Base-by-base conservation (phyloP, 2,329 filamentous ascomycete species). In the Chrysosporium keratinophilum region DNA sequence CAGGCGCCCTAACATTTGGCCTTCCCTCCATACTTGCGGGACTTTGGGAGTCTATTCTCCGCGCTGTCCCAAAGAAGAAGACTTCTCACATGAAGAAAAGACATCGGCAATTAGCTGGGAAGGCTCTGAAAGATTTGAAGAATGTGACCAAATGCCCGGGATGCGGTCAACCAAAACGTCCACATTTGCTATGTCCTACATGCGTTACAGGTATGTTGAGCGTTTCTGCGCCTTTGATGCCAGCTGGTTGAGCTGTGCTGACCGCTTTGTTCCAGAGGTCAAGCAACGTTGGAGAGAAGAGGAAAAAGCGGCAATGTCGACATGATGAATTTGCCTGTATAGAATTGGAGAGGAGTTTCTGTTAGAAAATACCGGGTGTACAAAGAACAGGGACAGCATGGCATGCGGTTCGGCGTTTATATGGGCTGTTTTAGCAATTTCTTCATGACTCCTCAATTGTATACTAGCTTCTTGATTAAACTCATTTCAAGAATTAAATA, bases 41-140 rank as follows among this genome's bases (percentile, higher is more conserved):
- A 58, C 83, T 98, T 64, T 97, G 91, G 91, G 91, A 96, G 62
- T 89, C 87, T 5, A 80, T 98, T 44, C 77, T 98, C 61, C 84
- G 84, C 60, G 93, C 93, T 1, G 93, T 97, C 14, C 93, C 93
- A 4, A 98, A 98, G 79, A 97, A 95, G 76, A 98, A 97, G 80
- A 94, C 89, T 34, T 96, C 91, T 41, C 88, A 98, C 71, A 88
- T 88, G 76, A 95, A 93, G 76, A 95, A 89, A 78, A 81, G 93
- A 62, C 84, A 89, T 67, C 82, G 94, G 64, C 89, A 95, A 67
- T 86, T 97, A 84, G 91, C 90, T 20, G 93, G 93, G 65, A 98
- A 98, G 74, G 91, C 84, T 43, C 72, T 98, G 62, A 87, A 95
- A 74, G 93, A 98, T 67, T 83, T 95, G 55, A 93, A 85, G 59